These are phyloP conservation scores for Calocera cornea DNA, from an alignment of 768 basidiomycete species.

Conservation along the genomic window DNA sequence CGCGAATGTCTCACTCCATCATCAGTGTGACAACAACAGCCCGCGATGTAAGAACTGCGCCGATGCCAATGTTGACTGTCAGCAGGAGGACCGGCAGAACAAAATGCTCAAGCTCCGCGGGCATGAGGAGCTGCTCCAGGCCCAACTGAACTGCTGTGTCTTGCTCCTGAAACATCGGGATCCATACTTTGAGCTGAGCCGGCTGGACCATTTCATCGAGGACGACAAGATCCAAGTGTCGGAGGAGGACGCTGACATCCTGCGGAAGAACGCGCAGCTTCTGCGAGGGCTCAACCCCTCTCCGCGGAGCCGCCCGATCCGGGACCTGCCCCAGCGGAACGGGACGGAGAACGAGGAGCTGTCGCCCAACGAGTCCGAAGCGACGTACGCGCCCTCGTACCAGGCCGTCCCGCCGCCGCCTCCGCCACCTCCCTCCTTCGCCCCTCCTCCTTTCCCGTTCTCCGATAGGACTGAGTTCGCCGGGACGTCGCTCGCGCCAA, in stretches of 20 bases:
- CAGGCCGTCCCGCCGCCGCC: constrained; percentile 24
- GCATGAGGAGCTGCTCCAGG: constrained; percentile 69
- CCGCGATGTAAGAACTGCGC: constrained; percentile 76
- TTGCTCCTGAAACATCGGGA: constrained; percentile 61
- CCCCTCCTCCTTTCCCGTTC: constrained; percentile 15
- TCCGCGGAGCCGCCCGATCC: constrained; percentile 8
- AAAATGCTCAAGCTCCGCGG: constrained; percentile 77
- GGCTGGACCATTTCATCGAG: constrained; percentile 48
- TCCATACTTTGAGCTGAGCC: constrained; percentile 51
- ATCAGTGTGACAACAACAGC: constrained; percentile 79
- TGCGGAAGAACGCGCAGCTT: constrained; percentile 38
- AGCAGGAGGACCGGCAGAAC: constrained; percentile 78
- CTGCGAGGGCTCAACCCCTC: constrained; percentile 5
- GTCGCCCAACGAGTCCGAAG: constrained; percentile 20
- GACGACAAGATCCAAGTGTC: constrained; percentile 29
- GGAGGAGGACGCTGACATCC: background rate
- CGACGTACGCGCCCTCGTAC: constrained; percentile 18
- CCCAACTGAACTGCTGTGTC: constrained; percentile 63
- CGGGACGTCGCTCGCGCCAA: background rate
- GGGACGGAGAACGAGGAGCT: constrained; percentile 20
- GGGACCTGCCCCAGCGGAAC: background rate
- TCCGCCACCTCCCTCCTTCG: constrained; percentile 16
- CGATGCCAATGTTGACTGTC: constrained; percentile 62
- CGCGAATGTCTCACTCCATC: background rate
- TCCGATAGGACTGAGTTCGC: constrained; percentile 1